phyloP scores from a whole-genome alignment of 176 grass and related monocot genomes.

The Raddia guianensis region DNA sequence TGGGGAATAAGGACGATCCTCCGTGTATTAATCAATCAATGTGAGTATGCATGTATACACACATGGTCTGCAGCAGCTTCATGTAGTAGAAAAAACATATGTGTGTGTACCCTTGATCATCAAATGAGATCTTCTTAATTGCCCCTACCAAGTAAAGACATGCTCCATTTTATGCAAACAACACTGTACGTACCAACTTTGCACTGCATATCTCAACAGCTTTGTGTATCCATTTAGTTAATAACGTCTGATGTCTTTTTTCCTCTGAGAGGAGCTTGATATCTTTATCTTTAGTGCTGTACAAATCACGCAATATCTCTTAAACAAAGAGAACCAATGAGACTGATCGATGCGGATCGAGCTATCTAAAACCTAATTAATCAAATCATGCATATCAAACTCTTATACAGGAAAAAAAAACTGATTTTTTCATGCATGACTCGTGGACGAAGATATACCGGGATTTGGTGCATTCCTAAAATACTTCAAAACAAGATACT shows the following conservation, averaged over 20 bases:
- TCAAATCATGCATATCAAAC: neutral
- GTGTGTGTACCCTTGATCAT: neutral
- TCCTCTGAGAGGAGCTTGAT: neutral
- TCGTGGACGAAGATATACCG: constrained; percentile 2
- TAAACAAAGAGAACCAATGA: constrained; percentile 41
- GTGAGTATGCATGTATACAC: neutral
- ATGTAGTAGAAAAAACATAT: neutral
- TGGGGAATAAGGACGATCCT: neutral
- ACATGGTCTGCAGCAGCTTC: constrained; percentile 12
- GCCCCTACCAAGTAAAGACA: constrained; percentile 45
- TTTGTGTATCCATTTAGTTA: constrained; percentile 34
- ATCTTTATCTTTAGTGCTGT: constrained; percentile 35
- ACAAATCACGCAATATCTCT: constrained; percentile 47
- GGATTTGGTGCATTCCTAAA: neutral
- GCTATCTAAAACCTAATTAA: neutral
- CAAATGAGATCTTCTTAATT: constrained; percentile 34
- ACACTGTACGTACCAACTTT: constrained; percentile 43
- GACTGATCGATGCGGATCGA: neutral
- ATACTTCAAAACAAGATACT: neutral
- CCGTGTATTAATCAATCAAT: neutral
- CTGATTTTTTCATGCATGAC: constrained; percentile 23
- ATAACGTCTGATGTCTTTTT: neutral
- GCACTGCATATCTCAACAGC: constrained; percentile 50
- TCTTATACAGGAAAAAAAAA: neutral
- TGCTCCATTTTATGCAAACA: constrained; percentile 52